phyloP scores from a whole-genome alignment of 2,329 filamentous ascomycete species.

The Colletotrichum lindemuthianum region DNA sequence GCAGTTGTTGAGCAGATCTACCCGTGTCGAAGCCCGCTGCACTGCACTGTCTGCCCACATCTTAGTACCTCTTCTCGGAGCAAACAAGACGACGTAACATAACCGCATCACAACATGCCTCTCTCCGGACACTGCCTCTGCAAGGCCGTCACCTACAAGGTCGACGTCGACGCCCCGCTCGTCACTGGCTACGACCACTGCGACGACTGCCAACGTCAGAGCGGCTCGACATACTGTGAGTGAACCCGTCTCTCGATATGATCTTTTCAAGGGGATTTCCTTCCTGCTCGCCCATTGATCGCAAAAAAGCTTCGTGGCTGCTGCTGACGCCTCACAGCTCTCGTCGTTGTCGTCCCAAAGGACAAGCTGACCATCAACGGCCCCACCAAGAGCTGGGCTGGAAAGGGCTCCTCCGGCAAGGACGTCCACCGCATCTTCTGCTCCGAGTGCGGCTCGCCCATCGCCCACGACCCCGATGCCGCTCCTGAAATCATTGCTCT shows the following conservation, averaged over 20 bases:
- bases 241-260: slow-evolving; percentile 15
- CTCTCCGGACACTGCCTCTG: slow-evolving; percentile 77
- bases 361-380: slow-evolving; percentile 71
- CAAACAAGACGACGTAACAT: not conserved
- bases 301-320: not conserved
- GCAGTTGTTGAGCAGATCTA: not conserved
- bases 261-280: too few species aligned
- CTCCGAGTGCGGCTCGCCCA: slow-evolving; percentile 74
- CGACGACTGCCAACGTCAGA: slow-evolving; percentile 78
- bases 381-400: slow-evolving; percentile 71
- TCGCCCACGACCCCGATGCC: slow-evolving; percentile 76
- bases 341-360: slow-evolving; percentile 74
- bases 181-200: slow-evolving; percentile 76
- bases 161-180: slow-evolving; percentile 60
- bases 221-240: slow-evolving; percentile 74
- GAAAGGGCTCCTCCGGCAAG: slow-evolving; percentile 69
- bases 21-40: slow-evolving; percentile 17
- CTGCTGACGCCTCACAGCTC: slow-evolving; percentile 54
- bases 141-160: slow-evolving; percentile 76
- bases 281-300: too few species aligned
- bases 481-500: slow-evolving; percentile 76
- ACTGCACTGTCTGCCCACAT: slow-evolving; percentile 17
- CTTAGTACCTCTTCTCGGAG: slow-evolving; percentile 17
- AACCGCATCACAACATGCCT: slow-evolving; percentile 61
- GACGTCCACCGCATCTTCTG: slow-evolving; percentile 76